These are phyloP conservation scores for Populus alba DNA, from an alignment of 345 rosid species.

Conservation along the genomic window DNA sequence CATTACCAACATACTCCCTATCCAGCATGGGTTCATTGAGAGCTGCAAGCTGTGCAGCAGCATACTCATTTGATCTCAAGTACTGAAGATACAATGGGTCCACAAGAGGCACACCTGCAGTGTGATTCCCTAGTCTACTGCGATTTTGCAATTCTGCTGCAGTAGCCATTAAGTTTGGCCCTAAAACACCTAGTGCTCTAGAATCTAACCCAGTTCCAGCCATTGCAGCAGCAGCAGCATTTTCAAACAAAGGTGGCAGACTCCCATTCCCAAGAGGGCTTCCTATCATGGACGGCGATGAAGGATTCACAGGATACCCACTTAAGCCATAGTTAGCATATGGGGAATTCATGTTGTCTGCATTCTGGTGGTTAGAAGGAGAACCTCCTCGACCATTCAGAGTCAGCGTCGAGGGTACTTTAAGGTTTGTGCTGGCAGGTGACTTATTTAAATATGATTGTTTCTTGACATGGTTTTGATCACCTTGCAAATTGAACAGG, in stretches of 20 bases:
- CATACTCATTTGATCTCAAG: conserved; percentile 46
- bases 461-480: conserved; percentile 27
- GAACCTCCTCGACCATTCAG: conserved; percentile 42
- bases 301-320: conserved; percentile 42
- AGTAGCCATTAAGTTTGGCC: conserved; percentile 43
- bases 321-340: conserved; percentile 43
- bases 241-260: conserved; percentile 54
- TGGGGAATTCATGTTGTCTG: conserved; percentile 36
- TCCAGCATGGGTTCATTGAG: conserved; percentile 44
- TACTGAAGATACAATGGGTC: conserved; percentile 49
- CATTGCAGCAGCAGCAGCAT: conserved; percentile 50
- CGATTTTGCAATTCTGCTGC: conserved; percentile 46
- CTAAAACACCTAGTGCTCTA: conserved; percentile 35
- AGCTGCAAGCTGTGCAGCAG: conserved; percentile 51
- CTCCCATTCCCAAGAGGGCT: conserved; percentile 40
- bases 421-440: conserved; percentile 34
- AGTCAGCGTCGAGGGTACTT: conserved; percentile 33
- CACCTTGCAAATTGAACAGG: conserved; percentile 36
- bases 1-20: conserved; percentile 40
- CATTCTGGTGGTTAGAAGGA: conserved; percentile 33
- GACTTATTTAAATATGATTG: conserved; percentile 23
- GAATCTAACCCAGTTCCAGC: conserved; percentile 50
- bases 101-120: conserved; percentile 33
- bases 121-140: conserved; percentile 41
- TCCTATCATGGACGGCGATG: conserved; percentile 48